A percentile compares a stretch with the other conserved stretches of the same genome.
Evolutionary conservation across 352 stramenopile genomes (phyloP).

Genomic region (Phytopythium aichiense): DNA sequence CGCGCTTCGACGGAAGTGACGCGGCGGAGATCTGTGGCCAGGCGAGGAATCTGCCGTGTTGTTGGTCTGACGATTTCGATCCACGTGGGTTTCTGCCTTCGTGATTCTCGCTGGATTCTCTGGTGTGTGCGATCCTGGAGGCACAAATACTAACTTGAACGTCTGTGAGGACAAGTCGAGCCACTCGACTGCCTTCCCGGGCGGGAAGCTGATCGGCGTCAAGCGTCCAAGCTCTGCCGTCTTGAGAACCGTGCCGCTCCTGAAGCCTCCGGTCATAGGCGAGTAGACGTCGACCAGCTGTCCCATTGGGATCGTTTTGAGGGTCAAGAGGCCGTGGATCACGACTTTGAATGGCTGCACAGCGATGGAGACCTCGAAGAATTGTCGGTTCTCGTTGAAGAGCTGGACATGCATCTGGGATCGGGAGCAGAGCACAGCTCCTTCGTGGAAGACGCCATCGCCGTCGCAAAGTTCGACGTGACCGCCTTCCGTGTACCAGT

Average conservation of each 20-base stretch:
- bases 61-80: not conserved
- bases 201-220: slow-evolving; percentile 30
- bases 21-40: slow-evolving; percentile 7
- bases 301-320: slow-evolving; percentile 44
- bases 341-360: slow-evolving; percentile 52
- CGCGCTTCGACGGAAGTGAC: slow-evolving; percentile 6
- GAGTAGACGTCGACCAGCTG: slow-evolving; percentile 54
- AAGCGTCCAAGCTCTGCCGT: slow-evolving; percentile 31
- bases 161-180: slow-evolving; percentile 48
- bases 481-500: slow-evolving; percentile 50
- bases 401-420: slow-evolving; percentile 33
- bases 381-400: slow-evolving; percentile 46
- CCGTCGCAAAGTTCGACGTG: slow-evolving; percentile 45
- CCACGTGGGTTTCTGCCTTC: not conserved
- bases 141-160: slow-evolving; percentile 52
- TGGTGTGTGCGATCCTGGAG: not conserved
- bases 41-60: not conserved
- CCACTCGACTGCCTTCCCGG: slow-evolving; percentile 34
- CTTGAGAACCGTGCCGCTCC: slow-evolving; percentile 33
- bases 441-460: slow-evolving; percentile 34
- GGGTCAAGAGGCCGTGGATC: slow-evolving; percentile 35
- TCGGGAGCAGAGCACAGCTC: slow-evolving; percentile 42
- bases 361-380: slow-evolving; percentile 36
- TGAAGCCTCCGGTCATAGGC: slow-evolving; percentile 38
- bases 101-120: not conserved